Evolutionary conservation across 768 basidiomycete species (phyloP).

Genomic region (Auriscalpium microsporum): DNA sequence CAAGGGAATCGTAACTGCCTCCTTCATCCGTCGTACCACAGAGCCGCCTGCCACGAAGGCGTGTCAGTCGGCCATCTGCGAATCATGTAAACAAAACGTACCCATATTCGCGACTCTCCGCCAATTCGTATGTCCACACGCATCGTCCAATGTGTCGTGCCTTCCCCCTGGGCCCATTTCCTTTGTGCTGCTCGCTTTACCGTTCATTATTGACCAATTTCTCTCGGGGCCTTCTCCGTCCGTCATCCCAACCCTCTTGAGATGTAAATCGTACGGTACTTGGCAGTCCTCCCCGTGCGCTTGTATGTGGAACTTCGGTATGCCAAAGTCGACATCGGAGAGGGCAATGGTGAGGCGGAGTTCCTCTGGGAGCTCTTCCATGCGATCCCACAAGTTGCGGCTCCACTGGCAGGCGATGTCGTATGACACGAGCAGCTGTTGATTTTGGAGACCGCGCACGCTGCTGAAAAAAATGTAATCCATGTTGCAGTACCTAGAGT

Average conservation of each 20-base stretch:
- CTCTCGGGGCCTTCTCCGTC: slow-evolving; percentile 30
- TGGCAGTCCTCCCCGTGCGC: slow-evolving; percentile 21
- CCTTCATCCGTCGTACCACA: not conserved
- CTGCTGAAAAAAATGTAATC: not conserved
- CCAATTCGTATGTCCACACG: slow-evolving; percentile 22
- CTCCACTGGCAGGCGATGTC: slow-evolving; percentile 23
- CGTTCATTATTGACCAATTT: slow-evolving; percentile 24
- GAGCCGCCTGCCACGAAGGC: not conserved
- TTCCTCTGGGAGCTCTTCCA: not conserved
- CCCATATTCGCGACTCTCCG: slow-evolving; percentile 20
- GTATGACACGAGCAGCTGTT: slow-evolving; percentile 6
- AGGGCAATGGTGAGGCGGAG: not conserved
- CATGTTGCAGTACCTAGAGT: not conserved
- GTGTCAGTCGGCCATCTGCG: not conserved
- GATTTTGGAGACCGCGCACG: not conserved
- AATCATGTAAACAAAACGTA: slow-evolving; percentile 3
- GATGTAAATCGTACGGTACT: slow-evolving; percentile 18
- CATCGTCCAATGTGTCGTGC: slow-evolving; percentile 20
- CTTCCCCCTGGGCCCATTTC: slow-evolving; percentile 29
- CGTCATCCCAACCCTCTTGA: slow-evolving; percentile 21
- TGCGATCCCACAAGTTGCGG: slow-evolving; percentile 12
- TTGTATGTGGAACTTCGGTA: slow-evolving; percentile 27
- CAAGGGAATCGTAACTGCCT: no score
- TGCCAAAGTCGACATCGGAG: not conserved
- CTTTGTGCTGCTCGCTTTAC: slow-evolving; percentile 20